A percentile compares a stretch with the other conserved stretches of the same genome.
These are phyloP conservation scores for Hericium erinaceus DNA, from an alignment of 768 basidiomycete genomes.

Conservation along the genomic window DNA sequence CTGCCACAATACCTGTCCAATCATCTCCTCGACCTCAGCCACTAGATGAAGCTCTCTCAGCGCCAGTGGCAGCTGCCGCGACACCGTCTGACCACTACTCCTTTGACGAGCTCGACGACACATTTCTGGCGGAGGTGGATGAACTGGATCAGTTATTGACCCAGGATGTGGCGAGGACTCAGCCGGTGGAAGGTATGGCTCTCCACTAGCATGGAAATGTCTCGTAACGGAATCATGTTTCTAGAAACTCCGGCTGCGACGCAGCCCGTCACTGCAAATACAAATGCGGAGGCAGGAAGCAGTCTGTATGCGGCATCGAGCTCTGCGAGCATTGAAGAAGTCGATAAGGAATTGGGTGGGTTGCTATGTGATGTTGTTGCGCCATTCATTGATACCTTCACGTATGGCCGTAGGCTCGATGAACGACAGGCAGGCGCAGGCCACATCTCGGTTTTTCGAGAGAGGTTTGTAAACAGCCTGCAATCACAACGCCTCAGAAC, in stretches of 20 bases:
- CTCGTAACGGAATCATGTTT: too few relatives aligned
- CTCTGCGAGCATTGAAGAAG: neutral
- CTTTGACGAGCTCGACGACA: constrained; percentile 19
- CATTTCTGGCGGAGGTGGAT: constrained; percentile 8
- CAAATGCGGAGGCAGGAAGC: neutral
- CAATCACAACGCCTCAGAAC: too few relatives aligned
- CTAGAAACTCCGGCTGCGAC: too few relatives aligned
- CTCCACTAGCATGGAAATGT: neutral
- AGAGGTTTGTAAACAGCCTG: too few relatives aligned
- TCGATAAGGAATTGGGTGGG: neutral
- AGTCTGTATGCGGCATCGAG: neutral
- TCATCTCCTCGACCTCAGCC: constrained; percentile 19
- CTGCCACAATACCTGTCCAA: neutral
- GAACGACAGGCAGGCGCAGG: too few relatives aligned
- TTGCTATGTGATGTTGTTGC: too few relatives aligned
- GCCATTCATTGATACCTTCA: too few relatives aligned
- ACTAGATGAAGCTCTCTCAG: constrained; percentile 9
- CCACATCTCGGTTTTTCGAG: too few relatives aligned
- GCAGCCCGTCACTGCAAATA: too few relatives aligned
- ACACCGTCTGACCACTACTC: constrained; percentile 14
- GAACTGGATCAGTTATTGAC: constrained; percentile 1
- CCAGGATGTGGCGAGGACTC: neutral
- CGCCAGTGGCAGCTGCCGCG: neutral
- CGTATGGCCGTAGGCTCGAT: too few relatives aligned
- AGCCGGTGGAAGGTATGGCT: neutral